Percentiles rank a stretch among this genome's conserved stretches.
Conservation (phyloP, 345 rosid genomes). For the Luvunga scandens region DNA sequence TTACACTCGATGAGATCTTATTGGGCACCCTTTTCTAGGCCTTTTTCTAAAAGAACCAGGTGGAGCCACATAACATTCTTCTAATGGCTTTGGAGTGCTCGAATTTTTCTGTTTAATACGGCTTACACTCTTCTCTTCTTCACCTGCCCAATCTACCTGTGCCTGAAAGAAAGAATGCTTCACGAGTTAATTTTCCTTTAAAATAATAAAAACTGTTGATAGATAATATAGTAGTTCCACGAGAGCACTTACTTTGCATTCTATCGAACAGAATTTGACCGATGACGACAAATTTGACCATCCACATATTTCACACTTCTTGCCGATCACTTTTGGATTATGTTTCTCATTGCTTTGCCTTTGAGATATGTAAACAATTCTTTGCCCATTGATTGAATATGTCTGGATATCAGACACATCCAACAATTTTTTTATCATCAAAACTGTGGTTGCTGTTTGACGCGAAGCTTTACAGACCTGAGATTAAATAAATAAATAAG, state of each 20-base stretch:
- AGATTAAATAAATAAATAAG: not conserved
- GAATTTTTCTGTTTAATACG: not conserved
- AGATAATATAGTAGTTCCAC: not conserved
- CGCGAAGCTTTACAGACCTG: constrained; percentile 11
- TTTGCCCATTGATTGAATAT: not conserved
- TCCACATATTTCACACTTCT: not conserved
- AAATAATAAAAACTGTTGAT: not conserved
- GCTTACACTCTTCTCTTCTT: not conserved
- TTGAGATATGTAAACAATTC: not conserved
- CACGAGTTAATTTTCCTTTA: not conserved
- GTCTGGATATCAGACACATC: not conserved
- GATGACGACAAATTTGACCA: not conserved
- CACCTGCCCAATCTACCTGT: not conserved
- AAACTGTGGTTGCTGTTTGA: not conserved
- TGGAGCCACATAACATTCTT: not conserved
- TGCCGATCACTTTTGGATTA: not conserved
- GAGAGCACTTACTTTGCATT: not conserved
- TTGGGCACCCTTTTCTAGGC: not conserved
- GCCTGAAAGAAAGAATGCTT: not conserved
- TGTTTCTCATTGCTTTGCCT: not conserved
- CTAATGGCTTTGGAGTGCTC: not conserved
- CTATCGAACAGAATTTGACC: not conserved
- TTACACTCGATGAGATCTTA: constrained; percentile 10
- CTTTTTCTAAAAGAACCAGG: not conserved
- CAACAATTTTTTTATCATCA: not conserved